Percentiles rank a stretch among this genome's conserved stretches.
phyloP scores from a whole-genome alignment of 345 rosid species.

The Eutrema yunnanense region DNA sequence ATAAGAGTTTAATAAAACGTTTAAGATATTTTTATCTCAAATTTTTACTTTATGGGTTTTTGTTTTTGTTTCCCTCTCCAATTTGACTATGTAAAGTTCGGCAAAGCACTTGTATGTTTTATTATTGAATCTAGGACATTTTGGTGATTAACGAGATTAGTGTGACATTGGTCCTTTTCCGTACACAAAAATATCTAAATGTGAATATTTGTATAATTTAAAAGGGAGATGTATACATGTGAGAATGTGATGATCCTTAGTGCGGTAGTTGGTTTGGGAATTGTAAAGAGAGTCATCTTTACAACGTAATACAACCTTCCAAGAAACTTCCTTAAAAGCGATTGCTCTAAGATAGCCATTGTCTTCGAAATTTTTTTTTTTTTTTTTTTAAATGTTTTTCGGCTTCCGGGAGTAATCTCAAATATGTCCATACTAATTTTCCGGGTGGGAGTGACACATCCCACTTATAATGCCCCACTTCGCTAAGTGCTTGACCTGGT shows the following conservation, averaged over 20 bases:
- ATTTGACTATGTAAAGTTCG: background rate
- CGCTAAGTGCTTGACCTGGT: too few relatives aligned
- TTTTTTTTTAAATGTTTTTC: too few relatives aligned
- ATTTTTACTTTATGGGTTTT: background rate
- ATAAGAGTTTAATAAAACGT: background rate
- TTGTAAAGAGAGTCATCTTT: background rate
- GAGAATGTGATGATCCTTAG: constrained; percentile 1
- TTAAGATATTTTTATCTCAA: background rate
- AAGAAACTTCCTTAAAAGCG: constrained; percentile 18
- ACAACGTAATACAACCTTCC: constrained; percentile 1
- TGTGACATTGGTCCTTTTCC: background rate
- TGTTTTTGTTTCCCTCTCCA: background rate
- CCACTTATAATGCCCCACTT: too few relatives aligned
- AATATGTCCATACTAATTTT: too few relatives aligned
- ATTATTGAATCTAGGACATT: background rate
- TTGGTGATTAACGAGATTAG: background rate
- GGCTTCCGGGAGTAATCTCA: too few relatives aligned
- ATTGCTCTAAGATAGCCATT: background rate
- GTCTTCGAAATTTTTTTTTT: background rate
- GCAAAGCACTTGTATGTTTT: background rate
- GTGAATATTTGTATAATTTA: background rate
- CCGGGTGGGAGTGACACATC: too few relatives aligned
- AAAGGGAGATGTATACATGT: background rate
- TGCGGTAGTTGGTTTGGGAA: background rate
- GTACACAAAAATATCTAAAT: background rate